A percentile compares a stretch with the other conserved stretches of the same genome.
phyloP scores from a whole-genome alignment of 768 basidiomycete species.

The Calocybe cyanea region DNA sequence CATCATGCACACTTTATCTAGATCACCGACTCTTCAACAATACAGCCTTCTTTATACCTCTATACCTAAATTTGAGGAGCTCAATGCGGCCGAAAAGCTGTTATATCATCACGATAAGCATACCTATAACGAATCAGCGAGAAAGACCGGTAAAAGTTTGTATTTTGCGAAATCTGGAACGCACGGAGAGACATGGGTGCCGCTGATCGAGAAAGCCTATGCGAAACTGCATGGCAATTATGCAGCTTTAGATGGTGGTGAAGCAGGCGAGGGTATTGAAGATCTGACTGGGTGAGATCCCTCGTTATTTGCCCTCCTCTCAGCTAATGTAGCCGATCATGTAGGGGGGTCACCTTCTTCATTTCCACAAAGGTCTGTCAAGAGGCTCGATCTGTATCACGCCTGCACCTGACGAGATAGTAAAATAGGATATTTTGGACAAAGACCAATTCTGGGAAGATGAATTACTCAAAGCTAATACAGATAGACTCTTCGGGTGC shows the following conservation, averaged over 20 bases:
- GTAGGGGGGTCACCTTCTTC: constrained; percentile 24
- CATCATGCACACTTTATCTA: background rate
- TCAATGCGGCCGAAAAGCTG: constrained; percentile 32
- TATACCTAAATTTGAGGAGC: constrained; percentile 51
- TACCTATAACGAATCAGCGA: constrained; percentile 38
- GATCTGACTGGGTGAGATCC: constrained; percentile 49
- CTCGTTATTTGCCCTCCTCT: background rate
- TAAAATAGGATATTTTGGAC: constrained; percentile 44
- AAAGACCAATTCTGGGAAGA: constrained; percentile 46
- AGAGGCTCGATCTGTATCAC: background rate
- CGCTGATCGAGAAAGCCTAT: constrained; percentile 56
- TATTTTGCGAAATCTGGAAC: constrained; percentile 47
- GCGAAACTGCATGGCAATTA: constrained; percentile 56
- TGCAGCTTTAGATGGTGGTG: constrained; percentile 36
- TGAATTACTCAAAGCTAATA: constrained; percentile 42
- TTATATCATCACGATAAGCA: constrained; percentile 51
- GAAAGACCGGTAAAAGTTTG: constrained; percentile 43
- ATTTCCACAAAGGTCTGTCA: constrained; percentile 22
- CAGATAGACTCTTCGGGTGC: constrained; percentile 50
- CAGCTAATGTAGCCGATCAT: background rate
- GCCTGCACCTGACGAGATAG: background rate
- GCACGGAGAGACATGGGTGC: constrained; percentile 54
- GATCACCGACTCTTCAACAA: background rate
- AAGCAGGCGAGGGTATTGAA: constrained; percentile 48
- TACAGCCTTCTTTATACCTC: constrained; percentile 43